These are phyloP conservation scores for Globisporangium acanthophoron DNA, from an alignment of 352 stramenopile genomes.

Conservation along the genomic window DNA sequence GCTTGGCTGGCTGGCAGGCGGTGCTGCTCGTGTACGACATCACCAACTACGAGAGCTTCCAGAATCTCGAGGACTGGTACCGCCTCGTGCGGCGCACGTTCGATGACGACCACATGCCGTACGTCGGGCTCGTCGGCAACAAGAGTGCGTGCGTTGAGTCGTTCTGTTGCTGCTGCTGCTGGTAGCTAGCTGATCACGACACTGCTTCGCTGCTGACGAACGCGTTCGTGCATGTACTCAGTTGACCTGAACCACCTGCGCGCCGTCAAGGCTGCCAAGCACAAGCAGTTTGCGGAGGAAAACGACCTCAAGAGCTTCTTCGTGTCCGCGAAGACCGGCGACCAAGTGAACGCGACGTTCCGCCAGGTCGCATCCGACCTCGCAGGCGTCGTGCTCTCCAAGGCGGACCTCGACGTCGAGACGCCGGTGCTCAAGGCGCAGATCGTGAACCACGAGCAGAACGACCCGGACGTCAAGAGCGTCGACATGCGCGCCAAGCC, in stretches of 20 bases:
- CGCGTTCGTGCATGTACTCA: conserved; percentile 14
- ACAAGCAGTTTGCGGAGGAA: conserved; percentile 92
- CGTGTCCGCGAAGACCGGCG: conserved; percentile 92
- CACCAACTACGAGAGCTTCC: conserved; percentile 94
- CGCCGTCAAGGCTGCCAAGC: conserved; percentile 82
- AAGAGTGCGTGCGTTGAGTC: conserved; percentile 56
- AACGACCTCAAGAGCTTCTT: conserved; percentile 91
- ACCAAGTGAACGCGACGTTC: conserved; percentile 88
- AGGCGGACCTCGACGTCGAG: conserved; percentile 83
- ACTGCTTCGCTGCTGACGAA: neutral
- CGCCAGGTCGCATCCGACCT: conserved; percentile 82
- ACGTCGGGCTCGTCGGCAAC: conserved; percentile 89
- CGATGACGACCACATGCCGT: conserved; percentile 79
- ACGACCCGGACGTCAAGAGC: conserved; percentile 87
- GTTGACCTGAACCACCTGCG: conserved; percentile 89
- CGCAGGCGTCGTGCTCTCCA: conserved; percentile 74
- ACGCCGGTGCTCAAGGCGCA: conserved; percentile 84
- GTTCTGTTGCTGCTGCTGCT: neutral
- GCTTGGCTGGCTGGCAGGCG: conserved; percentile 27
- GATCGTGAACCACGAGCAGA: conserved; percentile 91
- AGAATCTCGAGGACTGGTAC: conserved; percentile 95
- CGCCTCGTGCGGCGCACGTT: conserved; percentile 89
- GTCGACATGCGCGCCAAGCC: conserved; percentile 51
- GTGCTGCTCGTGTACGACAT: conserved; percentile 94
- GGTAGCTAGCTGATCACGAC: neutral